Evolutionary conservation across 73 alveolate species (phyloP).

Genomic region (Paramecium pentaurelia): DNA sequence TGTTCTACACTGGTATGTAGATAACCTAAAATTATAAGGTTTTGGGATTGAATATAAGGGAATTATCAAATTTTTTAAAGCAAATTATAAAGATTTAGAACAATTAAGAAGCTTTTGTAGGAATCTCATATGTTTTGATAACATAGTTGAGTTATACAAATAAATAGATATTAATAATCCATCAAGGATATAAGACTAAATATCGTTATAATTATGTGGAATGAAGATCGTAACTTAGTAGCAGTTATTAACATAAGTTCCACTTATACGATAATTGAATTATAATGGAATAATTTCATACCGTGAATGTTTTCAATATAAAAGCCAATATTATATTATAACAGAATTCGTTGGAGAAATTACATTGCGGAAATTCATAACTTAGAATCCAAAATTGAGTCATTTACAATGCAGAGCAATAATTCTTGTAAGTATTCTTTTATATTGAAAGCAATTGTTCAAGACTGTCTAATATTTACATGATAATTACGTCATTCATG

Average conservation of each 20-base stretch:
- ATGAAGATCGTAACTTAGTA: neutral
- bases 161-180: neutral
- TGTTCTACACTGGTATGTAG: neutral
- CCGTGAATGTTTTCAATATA: neutral
- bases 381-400: neutral
- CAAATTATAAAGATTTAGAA: neutral
- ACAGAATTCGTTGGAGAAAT: neutral
- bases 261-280: neutral
- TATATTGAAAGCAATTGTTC: neutral
- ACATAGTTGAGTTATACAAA: constrained; percentile 11
- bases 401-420: neutral
- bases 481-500: neutral
- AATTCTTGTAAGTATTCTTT: neutral
- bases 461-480: neutral
- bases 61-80: neutral
- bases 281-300: neutral
- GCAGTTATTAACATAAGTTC: neutral
- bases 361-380: neutral
- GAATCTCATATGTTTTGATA: neutral
- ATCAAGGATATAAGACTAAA: neutral
- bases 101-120: neutral
- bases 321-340: neutral
- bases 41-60: neutral
- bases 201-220: neutral
- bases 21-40: neutral